Evolutionary conservation across 106 monocot species (phyloP), one percentile per base, ranked within the genome.

Genomic region (Hemerocallis citrina): DNA sequence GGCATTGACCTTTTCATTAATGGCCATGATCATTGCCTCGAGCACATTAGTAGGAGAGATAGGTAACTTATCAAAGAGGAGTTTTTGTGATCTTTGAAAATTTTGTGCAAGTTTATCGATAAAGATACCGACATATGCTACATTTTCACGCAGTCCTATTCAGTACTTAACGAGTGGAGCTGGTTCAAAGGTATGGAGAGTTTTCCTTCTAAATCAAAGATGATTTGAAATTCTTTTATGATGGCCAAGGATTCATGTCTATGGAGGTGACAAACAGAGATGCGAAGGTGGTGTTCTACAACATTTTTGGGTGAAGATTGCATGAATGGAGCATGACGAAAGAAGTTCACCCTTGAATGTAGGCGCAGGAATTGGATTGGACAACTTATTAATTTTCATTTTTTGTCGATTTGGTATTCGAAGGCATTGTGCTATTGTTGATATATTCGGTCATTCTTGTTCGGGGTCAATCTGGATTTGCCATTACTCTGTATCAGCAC

Each of bases 101-200:
- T 34, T 19, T 7, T 23, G 4, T 7, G n/a, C n/a, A n/a, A n/a
- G n/a, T 5, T 22, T 15, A n/a, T n/a, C 19, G 3, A 47, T 66
- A n/a, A 14, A 15, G 3, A 12, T 49, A 34, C 28, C 35, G 3
- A n/a, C n/a, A n/a, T n/a, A n/a, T 16, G 13, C 32, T 16, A 28
- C 37, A 34, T 59, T n/a, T n/a, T n/a, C n/a, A n/a, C n/a, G n/a
- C n/a, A n/a, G 91, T 48, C 73, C 73, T 6, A 64, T 91, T 37
- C 82, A 86, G 54, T 83, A 66, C n/a, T n/a, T n/a, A n/a, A 91
- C 91, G 3, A 91, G 85, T 17, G 90, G 90, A 24, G 90, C 56
- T 1, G 85, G 90, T 4, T 90, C 89, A 3, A 90, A 85, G 68
- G 85, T 86, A 35, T 91, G 91, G 91, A 74, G 72, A 13, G 90